Conservation (phyloP, 139 green algal genomes). For the Picochlorum sp. region DNA sequence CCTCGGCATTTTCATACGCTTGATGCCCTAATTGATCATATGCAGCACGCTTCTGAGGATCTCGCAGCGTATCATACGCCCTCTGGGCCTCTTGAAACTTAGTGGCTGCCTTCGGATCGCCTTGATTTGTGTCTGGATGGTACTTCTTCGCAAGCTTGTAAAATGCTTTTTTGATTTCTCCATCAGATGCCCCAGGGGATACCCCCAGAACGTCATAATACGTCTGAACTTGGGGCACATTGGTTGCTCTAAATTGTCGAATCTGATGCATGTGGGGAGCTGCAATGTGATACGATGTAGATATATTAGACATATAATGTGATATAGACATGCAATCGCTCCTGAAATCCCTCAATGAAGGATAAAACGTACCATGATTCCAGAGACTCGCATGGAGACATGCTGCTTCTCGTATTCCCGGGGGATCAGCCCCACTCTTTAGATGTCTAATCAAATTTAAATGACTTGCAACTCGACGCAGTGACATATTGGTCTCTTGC, state of each 20-base stretch:
- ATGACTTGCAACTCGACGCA: too few species aligned
- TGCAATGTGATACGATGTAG: not conserved
- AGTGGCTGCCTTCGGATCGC: slow-evolving; percentile 56
- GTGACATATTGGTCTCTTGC: too few species aligned
- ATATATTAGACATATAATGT: not conserved
- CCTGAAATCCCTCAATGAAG: too few species aligned
- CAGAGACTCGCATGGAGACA: too few species aligned
- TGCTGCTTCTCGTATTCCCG: too few species aligned
- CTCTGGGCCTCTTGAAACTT: slow-evolving; percentile 83
- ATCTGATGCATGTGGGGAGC: not conserved
- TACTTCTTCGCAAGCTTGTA: slow-evolving; percentile 86
- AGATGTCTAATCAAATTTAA: too few species aligned
- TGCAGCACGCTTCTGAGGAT: slow-evolving; percentile 67
- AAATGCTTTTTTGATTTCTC: slow-evolving; percentile 86
- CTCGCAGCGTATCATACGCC: slow-evolving; percentile 80
- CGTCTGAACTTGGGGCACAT: not conserved
- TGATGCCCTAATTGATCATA: slow-evolving; percentile 58
- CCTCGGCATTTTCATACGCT: slow-evolving; percentile 26
- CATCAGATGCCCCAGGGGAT: slow-evolving; percentile 41
- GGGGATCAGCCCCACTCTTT: too few species aligned
- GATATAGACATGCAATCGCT: not conserved
- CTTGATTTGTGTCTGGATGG: slow-evolving; percentile 89
- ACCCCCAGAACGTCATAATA: slow-evolving; percentile 81
- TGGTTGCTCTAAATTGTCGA: slow-evolving; percentile 1
- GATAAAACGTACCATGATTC: too few species aligned